Conservation (phyloP, 305 asterid species). For the Rubia tinctorum region DNA sequence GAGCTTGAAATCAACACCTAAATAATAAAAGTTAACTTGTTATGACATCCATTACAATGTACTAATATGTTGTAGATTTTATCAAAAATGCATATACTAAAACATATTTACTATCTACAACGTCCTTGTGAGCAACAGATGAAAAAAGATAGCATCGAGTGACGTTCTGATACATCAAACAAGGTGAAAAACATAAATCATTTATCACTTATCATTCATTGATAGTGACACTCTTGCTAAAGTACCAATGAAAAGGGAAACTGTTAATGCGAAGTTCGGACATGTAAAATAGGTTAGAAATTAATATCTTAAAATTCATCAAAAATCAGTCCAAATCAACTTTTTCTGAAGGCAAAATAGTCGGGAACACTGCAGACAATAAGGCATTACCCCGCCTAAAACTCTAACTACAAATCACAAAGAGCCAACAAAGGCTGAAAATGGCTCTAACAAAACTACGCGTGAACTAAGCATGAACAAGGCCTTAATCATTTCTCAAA, state of each 20-base stretch:
- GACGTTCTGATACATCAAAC: background rate
- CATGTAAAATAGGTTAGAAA: background rate
- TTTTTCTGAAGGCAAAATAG: background rate
- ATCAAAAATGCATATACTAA: too few species aligned
- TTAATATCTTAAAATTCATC: background rate
- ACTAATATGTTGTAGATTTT: too few species aligned
- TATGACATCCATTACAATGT: too few species aligned
- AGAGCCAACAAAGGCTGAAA: background rate
- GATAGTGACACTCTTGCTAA: too few species aligned
- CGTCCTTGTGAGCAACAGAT: too few species aligned
- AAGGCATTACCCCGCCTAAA: background rate
- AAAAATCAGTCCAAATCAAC: background rate
- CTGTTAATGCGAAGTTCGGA: background rate
- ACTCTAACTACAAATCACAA: background rate
- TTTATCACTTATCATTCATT: background rate
- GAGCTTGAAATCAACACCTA: too few species aligned
- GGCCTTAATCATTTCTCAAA: background rate
- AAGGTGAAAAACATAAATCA: background rate
- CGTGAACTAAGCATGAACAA: background rate
- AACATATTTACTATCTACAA: too few species aligned
- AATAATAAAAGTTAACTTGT: too few species aligned
- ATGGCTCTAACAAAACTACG: background rate
- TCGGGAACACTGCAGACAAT: background rate
- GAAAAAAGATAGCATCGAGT: constrained; percentile 8
- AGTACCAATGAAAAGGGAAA: background rate